Evolutionary conservation across 345 rosid genomes (phyloP).

Genomic region (Barbarea vulgaris): DNA sequence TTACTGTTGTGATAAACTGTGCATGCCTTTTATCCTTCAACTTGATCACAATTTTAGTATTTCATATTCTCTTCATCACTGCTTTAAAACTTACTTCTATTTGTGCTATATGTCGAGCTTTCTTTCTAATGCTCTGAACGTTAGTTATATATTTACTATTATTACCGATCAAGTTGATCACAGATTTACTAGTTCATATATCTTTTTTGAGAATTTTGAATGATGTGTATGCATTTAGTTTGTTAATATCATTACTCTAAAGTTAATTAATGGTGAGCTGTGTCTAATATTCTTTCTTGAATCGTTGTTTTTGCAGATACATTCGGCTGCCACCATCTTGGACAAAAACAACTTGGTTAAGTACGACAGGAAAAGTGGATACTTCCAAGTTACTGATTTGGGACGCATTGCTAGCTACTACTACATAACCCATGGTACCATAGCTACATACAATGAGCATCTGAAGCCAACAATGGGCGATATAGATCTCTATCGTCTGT

Average conservation of each 20-base stretch:
- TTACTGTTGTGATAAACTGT: not conserved
- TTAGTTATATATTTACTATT: not conserved
- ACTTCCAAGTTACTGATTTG: slow-evolving; percentile 96
- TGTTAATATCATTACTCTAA: not conserved
- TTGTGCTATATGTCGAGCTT: not conserved
- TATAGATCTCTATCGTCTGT: slow-evolving; percentile 84
- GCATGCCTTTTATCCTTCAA: not conserved
- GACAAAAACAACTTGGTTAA: slow-evolving; percentile 90
- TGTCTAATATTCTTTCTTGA: slow-evolving; percentile 13
- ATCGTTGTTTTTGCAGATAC: slow-evolving; percentile 56
- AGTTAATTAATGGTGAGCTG: not conserved
- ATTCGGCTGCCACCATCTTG: slow-evolving; percentile 86
- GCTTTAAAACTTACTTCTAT: slow-evolving; percentile 1
- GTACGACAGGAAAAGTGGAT: slow-evolving; percentile 91
- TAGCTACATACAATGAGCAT: slow-evolving; percentile 88
- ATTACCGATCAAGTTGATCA: not conserved
- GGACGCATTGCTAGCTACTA: slow-evolving; percentile 99
- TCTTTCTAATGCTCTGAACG: not conserved
- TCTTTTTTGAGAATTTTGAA: slow-evolving; percentile 1
- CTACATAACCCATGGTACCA: slow-evolving; percentile 91
- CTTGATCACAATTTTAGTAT: not conserved
- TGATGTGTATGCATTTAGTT: slow-evolving; percentile 19
- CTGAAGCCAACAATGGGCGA: slow-evolving; percentile 98
- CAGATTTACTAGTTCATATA: slow-evolving; percentile 14
- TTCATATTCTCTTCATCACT: not conserved